phyloP scores from a whole-genome alignment of 495 filamentous ascomycete species.

The Aspergillus funiculosus region DNA sequence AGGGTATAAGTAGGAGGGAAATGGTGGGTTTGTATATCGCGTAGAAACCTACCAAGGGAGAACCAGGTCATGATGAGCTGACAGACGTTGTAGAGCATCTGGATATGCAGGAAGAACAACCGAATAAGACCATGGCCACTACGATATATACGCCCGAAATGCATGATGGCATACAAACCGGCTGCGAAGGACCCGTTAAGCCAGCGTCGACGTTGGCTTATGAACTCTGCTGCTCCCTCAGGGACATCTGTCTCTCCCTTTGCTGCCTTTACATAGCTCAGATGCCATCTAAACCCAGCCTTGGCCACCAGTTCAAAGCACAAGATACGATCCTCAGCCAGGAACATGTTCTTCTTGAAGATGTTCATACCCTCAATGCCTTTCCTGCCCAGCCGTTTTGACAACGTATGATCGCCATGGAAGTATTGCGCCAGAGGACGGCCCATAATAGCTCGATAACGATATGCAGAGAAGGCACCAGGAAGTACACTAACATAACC shows the following conservation, averaged over 20 bases:
- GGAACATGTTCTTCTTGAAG: slow-evolving; percentile 99
- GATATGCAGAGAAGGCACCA: slow-evolving; percentile 96
- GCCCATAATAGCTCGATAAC: slow-evolving; percentile 96
- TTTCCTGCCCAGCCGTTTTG: slow-evolving; percentile 90
- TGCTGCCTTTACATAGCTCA: slow-evolving; percentile 95
- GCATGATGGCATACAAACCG: slow-evolving; percentile 94
- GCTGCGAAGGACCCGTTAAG: slow-evolving; percentile 97
- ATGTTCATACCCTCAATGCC: slow-evolving; percentile 99
- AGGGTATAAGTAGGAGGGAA: too few relatives aligned
- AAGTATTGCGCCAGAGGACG: slow-evolving; percentile 97
- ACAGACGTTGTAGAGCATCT: slow-evolving; percentile 87
- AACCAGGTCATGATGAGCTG: slow-evolving; percentile 94
- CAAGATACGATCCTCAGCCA: slow-evolving; percentile 98
- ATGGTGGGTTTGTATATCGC: not conserved
- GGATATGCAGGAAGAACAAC: slow-evolving; percentile 94
- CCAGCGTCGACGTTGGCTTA: slow-evolving; percentile 93
- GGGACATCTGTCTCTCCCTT: slow-evolving; percentile 99
- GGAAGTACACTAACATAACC: slow-evolving; percentile 96
- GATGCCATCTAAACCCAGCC: slow-evolving; percentile 96
- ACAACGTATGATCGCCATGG: slow-evolving; percentile 96
- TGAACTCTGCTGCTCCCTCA: slow-evolving; percentile 92
- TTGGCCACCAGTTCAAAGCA: slow-evolving; percentile 99
- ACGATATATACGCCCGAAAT: slow-evolving; percentile 97
- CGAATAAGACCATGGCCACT: slow-evolving; percentile 91
- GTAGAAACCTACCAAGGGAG: slow-evolving; percentile 60